Evolutionary conservation across 2,329 filamentous ascomycete genomes (phyloP).

Genomic region (Aspergillus felis): DNA sequence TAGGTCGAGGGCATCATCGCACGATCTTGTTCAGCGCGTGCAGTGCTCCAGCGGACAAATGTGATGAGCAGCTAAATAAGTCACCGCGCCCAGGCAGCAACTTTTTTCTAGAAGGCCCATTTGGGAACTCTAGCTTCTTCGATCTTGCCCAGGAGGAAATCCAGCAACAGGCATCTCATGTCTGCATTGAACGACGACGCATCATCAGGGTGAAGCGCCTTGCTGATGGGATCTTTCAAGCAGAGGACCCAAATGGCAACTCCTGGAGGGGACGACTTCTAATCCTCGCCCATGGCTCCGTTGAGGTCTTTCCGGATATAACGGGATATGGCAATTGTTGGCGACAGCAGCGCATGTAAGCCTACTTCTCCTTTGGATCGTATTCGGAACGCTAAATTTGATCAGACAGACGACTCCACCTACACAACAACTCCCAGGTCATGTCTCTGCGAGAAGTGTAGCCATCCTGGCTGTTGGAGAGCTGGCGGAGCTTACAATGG

Average conservation of each 20-base stretch:
- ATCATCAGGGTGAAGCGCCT: background rate
- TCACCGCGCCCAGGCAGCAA: background rate
- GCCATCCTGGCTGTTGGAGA: background rate
- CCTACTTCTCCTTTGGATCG: background rate
- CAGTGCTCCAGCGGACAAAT: background rate
- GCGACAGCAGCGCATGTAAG: constrained; percentile 1
- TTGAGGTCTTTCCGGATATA: constrained; percentile 2
- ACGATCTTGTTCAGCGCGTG: background rate
- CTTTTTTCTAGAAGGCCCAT: background rate
- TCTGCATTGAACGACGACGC: background rate
- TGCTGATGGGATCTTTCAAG: background rate
- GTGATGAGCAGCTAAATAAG: background rate
- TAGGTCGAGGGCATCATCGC: background rate
- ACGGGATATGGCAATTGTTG: background rate
- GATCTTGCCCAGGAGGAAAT: background rate
- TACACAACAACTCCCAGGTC: background rate
- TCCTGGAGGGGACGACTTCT: background rate
- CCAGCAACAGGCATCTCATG: background rate
- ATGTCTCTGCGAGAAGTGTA: background rate
- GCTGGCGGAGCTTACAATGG: background rate
- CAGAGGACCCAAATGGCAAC: background rate
- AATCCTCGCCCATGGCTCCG: background rate
- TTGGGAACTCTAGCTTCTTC: background rate
- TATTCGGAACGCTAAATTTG: background rate
- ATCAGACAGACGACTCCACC: background rate